Conservation (phyloP, 2,329 filamentous ascomycete species). For the Neofusicoccum parvum region DNA sequence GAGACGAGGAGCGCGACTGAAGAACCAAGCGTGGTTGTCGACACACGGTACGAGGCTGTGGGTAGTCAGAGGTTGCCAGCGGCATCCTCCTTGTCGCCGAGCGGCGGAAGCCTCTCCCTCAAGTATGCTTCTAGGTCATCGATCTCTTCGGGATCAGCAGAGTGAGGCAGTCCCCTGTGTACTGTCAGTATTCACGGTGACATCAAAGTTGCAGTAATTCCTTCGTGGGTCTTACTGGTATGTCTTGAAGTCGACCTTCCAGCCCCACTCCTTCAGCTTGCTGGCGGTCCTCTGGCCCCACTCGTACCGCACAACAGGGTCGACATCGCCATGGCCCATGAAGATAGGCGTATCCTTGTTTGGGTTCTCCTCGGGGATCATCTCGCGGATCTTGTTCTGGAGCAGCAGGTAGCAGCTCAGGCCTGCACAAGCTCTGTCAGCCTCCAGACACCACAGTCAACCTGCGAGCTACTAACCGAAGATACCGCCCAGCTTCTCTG, state of each 20-base stretch:
- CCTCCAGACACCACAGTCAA: neutral
- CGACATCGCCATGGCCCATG: constrained; percentile 82
- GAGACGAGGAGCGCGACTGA: neutral
- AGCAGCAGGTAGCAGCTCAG: constrained; percentile 82
- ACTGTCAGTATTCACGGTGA: neutral
- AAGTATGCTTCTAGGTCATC: constrained; percentile 75
- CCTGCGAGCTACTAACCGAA: constrained; percentile 51
- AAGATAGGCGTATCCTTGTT: constrained; percentile 82
- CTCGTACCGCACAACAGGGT: constrained; percentile 70
- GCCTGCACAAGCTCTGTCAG: constrained; percentile 31
- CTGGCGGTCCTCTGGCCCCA: constrained; percentile 71
- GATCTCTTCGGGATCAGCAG: constrained; percentile 75
- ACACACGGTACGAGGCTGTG: neutral
- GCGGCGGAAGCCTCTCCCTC: constrained; percentile 53
- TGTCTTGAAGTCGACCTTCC: constrained; percentile 72
- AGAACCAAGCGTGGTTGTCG: neutral
- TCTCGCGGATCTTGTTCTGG: constrained; percentile 61
- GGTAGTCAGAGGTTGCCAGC: constrained; percentile 19
- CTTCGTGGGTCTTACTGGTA: constrained; percentile 62
- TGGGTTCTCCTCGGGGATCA: constrained; percentile 47
- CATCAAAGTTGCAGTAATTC: neutral
- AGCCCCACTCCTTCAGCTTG: constrained; percentile 68
- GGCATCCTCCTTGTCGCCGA: constrained; percentile 39
- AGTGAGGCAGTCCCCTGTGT: constrained; percentile 69
- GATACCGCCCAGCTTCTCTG: constrained; percentile 80